phyloP scores from a whole-genome alignment of 139 green algal species.

The Chlorella vulgaris region DNA sequence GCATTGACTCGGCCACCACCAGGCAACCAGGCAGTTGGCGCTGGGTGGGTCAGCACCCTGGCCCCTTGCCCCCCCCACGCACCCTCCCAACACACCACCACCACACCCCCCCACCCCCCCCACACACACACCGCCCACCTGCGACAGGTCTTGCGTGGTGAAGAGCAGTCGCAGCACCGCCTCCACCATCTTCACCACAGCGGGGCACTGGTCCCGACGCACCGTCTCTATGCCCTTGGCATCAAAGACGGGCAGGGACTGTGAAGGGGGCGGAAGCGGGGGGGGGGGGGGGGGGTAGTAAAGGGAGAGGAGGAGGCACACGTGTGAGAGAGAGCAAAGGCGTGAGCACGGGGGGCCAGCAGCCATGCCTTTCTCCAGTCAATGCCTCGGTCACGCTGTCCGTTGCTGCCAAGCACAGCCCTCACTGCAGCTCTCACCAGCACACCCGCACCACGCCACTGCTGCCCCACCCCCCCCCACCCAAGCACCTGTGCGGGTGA shows the following conservation, averaged over 20 bases:
- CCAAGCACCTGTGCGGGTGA: conserved; percentile 57
- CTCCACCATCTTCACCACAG: conserved; percentile 91
- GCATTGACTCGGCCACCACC: no score
- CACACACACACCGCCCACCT: conserved; percentile 45
- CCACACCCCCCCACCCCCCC: background rate
- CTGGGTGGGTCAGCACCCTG: no score
- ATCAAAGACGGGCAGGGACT: conserved; percentile 48
- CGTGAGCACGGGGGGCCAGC: no score
- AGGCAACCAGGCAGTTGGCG: no score
- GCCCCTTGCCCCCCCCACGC: no score
- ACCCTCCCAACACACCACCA: background rate
- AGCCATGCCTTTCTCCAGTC: no score
- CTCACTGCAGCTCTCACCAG: no score
- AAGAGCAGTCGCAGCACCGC: conserved; percentile 86
- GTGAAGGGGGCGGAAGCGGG: background rate
- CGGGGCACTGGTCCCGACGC: conserved; percentile 90
- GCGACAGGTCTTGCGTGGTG: conserved; percentile 71
- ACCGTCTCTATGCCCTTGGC: conserved; percentile 94
- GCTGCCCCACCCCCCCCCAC: no score
- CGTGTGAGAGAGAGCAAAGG: no score
- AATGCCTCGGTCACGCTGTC: no score
- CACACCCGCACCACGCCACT: no score
- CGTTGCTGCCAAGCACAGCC: no score
- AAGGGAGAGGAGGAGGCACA: background rate
- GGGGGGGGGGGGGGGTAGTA: background rate